These are phyloP conservation scores for Penicillium sp. DNA, from an alignment of 2,329 filamentous ascomycete species.

Conservation along the genomic window DNA sequence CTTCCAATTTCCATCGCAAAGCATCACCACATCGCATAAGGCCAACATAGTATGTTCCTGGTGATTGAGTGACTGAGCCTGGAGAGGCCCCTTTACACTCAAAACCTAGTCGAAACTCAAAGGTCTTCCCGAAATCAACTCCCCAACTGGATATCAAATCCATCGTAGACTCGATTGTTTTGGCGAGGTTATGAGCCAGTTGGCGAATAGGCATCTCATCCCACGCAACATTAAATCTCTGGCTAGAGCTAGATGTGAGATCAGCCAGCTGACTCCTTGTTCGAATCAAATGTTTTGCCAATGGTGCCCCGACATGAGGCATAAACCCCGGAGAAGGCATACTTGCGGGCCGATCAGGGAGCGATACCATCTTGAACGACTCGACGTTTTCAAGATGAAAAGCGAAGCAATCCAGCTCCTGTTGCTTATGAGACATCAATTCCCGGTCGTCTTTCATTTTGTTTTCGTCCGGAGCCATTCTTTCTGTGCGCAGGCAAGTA, in stretches of 20 bases:
- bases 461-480: conserved; percentile 33
- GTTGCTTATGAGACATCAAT: conserved; percentile 25
- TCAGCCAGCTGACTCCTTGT: conserved; percentile 25
- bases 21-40: conserved; percentile 24
- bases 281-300: conserved; percentile 17
- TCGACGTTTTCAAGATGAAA: conserved; percentile 29
- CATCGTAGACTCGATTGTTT: conserved; percentile 31
- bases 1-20: conserved; percentile 27
- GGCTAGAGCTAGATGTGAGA: conserved; percentile 18
- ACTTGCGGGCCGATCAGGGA: conserved; percentile 1
- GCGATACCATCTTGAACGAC: conserved; percentile 23
- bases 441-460: conserved; percentile 22
- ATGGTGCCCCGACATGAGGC: neutral
- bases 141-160: conserved; percentile 29
- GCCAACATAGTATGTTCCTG: conserved; percentile 17
- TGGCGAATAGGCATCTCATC: conserved; percentile 30
- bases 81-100: conserved; percentile 12
- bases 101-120: conserved; percentile 22
- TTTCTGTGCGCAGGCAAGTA: conserved; percentile 35
- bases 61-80: neutral
- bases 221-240: conserved; percentile 21
- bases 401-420: conserved; percentile 36
- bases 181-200: conserved; percentile 22
- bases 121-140: neutral
- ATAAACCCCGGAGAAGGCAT: neutral